phyloP scores from a whole-genome alignment of 768 basidiomycete genomes.

The Leucosporidium creatinivorum region DNA sequence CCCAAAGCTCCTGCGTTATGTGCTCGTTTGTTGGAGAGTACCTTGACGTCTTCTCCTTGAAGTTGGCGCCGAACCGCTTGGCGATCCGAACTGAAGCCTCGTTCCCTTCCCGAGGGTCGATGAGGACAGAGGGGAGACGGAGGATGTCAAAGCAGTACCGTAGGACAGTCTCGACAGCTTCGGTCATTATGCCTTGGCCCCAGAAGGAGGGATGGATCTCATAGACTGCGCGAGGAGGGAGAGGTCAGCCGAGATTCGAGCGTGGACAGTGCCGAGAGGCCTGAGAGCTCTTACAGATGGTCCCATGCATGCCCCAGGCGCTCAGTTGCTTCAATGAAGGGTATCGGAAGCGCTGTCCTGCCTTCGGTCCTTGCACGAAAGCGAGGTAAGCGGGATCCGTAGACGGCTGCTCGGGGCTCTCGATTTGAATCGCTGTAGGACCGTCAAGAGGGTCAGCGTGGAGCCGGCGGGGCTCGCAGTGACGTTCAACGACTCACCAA shows the following conservation, averaged over 20 bases:
- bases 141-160: background rate
- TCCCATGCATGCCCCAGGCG: background rate
- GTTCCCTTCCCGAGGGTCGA: background rate
- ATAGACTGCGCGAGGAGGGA: background rate
- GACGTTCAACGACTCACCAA: background rate
- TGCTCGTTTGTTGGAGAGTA: background rate
- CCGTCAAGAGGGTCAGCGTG: background rate
- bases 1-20: background rate
- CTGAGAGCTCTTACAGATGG: background rate
- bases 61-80: background rate
- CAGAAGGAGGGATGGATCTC: background rate
- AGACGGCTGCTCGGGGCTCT: background rate
- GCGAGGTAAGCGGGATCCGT: background rate
- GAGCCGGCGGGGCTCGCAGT: too few relatives aligned
- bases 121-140: background rate
- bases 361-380: background rate
- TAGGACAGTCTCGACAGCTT: background rate
- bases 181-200: background rate
- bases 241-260: background rate
- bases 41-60: background rate
- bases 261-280: background rate
- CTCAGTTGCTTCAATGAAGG: background rate
- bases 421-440: background rate
- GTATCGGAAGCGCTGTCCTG: background rate
- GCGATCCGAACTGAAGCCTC: background rate